A percentile compares a stretch with the other conserved stretches of the same genome.
Evolutionary conservation across 129 eudicot genomes (phyloP).

Genomic region (Helianthus tuberosus): DNA sequence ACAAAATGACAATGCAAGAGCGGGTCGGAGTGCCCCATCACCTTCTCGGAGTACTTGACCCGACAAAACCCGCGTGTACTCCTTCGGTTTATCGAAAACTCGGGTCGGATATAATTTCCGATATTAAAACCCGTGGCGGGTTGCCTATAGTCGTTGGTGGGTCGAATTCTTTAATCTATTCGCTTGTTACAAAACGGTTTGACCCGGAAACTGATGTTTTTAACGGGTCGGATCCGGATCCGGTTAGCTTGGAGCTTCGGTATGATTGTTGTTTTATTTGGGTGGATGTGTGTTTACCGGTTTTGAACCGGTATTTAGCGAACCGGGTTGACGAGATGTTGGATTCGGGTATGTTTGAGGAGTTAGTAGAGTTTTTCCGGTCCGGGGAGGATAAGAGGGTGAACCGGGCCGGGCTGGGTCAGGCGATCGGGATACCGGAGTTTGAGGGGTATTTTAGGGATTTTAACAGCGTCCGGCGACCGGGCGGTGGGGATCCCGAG

Average conservation of each 20-base stretch:
- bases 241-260: slow-evolving; percentile 39
- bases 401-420: slow-evolving; percentile 46
- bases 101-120: slow-evolving; percentile 36
- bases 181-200: slow-evolving; percentile 50
- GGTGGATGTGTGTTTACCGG: slow-evolving; percentile 60
- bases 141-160: slow-evolving; percentile 79
- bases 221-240: slow-evolving; percentile 32
- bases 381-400: slow-evolving; percentile 26
- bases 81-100: slow-evolving; percentile 50
- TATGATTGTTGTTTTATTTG: slow-evolving; percentile 72
- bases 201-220: slow-evolving; percentile 49
- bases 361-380: slow-evolving; percentile 45
- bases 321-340: slow-evolving; percentile 87
- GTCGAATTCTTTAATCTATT: slow-evolving; percentile 72
- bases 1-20: slow-evolving; percentile 63
- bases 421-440: slow-evolving; percentile 81
- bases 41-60: slow-evolving; percentile 59
- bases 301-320: slow-evolving; percentile 51
- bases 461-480: neutral
- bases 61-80: slow-evolving; percentile 41
- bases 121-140: slow-evolving; percentile 36
- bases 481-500: neutral
- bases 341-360: slow-evolving; percentile 78
- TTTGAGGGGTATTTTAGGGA: slow-evolving; percentile 46
- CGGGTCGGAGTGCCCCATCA: slow-evolving; percentile 62